Base-by-base conservation (phyloP, 306 rosid genomes). In the Lupinus albus region DNA sequence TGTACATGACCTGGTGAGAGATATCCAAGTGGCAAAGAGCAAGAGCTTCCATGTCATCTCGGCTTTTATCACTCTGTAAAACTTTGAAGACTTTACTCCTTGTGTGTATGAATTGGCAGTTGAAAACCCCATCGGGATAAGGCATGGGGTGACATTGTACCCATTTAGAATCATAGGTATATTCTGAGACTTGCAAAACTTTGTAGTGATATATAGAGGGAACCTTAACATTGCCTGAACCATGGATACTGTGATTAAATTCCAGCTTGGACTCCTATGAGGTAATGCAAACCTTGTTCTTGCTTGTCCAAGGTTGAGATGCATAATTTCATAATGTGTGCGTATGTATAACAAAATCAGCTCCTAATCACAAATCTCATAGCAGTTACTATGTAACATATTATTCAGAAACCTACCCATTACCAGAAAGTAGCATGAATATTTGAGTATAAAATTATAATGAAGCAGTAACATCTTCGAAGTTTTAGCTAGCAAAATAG, bases 21-120 rank as follows among this genome's bases (percentile, higher is more conserved):
- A 80, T 65, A 71, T 69, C 79, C 75, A 76, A 39, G 70, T 79
- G 84, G 71, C 82, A 83, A 59, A 73, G 50, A 8, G 76, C 87
- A 9, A 76, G 61, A 4, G 84, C 84, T 21, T 73, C 62, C 49
- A 73, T 76, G 10, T 51, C 54, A 13, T 79, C 73, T 32, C n/a
- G n/a, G n/a, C n/a, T n/a, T n/a, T n/a, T n/a, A 17, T 76, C 84
- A 11, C 75, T 60, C 6, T 76, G 75, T 36, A 11, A 15, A 44
- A 72, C 81, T 60, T 64, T 64, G 72, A 79, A 79, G 46, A 79
- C 64, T 61, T 68, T 73, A 33, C 68, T 70, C 35, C 67, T 64
- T 0, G 30, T 70, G 65, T 72, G 68, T 39, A 64, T 42, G 69
- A 45, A 64, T 60, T 80, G 82, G 77, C 87, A 83, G 13, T 53